Conservation (phyloP, 768 basidiomycete species). For the Phlebiopsis flavidoalba region DNA sequence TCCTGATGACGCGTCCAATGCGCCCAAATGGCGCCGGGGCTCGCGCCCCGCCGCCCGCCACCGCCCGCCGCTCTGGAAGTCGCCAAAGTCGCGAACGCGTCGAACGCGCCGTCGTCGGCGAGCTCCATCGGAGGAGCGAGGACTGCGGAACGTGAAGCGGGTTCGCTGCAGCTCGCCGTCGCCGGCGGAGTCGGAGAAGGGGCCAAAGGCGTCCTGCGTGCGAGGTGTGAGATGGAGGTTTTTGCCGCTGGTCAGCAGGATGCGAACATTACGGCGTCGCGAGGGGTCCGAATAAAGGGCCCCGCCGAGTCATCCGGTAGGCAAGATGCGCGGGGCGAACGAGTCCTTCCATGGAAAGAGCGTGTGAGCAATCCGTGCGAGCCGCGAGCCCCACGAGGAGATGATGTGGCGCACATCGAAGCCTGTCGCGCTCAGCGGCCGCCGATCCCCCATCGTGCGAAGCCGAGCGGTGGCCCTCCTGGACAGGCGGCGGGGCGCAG, state of each 20-base stretch:
- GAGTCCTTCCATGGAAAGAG: conserved; percentile 21
- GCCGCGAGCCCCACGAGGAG: too few species aligned
- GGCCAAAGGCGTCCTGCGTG: conserved; percentile 40
- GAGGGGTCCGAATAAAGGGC: conserved; percentile 28
- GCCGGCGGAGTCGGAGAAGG: conserved; percentile 65
- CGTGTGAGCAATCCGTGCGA: neutral
- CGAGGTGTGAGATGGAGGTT: neutral
- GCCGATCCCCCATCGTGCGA: conserved; percentile 22
- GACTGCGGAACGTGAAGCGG: conserved; percentile 49
- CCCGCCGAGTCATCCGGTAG: conserved; percentile 6
- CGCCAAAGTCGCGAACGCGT: conserved; percentile 64
- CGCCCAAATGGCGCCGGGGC: too few species aligned
- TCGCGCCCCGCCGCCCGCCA: conserved; percentile 20
- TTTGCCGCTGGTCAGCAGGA: neutral
- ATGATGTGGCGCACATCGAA: conserved; percentile 23
- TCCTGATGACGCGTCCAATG: conserved; percentile 8
- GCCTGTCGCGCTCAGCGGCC: conserved; percentile 25
- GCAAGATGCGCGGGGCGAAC: conserved; percentile 19
- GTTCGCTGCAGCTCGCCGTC: conserved; percentile 39
- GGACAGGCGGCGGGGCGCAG: conserved; percentile 21
- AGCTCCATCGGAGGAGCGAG: conserved; percentile 54
- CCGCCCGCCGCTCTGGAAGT: conserved; percentile 62
- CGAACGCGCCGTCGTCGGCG: conserved; percentile 60
- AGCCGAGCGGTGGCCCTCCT: too few species aligned
- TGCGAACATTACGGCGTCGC: conserved; percentile 41